phyloP scores from a whole-genome alignment of 352 stramenopile species.

The Phytophthora constricta region DNA sequence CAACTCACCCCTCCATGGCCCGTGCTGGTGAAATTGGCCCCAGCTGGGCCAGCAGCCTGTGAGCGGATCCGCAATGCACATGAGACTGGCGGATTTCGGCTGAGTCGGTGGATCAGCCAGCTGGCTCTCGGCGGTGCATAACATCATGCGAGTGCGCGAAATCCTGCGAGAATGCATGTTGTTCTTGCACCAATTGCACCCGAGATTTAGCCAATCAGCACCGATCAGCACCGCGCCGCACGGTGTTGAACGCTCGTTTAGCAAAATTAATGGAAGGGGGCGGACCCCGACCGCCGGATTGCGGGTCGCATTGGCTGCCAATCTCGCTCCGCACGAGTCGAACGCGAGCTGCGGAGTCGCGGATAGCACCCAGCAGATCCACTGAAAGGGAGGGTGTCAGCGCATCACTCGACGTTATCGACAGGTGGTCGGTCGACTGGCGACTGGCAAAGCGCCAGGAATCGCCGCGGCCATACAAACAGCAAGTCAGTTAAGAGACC shows the following conservation, averaged over 20 bases:
- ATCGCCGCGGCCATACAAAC: slow-evolving; percentile 11
- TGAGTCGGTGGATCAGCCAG: neutral
- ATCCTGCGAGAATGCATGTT: neutral
- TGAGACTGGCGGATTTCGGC: neutral
- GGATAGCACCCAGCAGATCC: neutral
- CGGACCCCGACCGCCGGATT: neutral
- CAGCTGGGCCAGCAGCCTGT: neutral
- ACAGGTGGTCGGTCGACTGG: neutral
- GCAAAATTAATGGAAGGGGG: too few species aligned
- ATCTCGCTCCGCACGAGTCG: neutral
- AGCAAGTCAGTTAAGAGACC: neutral
- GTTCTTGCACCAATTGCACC: neutral
- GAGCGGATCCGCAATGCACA: too few species aligned
- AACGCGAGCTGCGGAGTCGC: neutral
- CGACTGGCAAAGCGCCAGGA: slow-evolving; percentile 8
- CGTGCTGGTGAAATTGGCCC: neutral
- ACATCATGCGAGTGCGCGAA: neutral
- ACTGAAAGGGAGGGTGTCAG: neutral
- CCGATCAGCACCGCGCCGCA: neutral
- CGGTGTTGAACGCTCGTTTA: too few species aligned
- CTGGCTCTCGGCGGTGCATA: neutral
- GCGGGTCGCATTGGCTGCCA: neutral
- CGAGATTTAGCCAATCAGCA: neutral
- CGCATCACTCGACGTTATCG: neutral
- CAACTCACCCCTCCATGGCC: neutral